phyloP scores from a whole-genome alignment of 441 rosid genomes.

The Kokia cookei region DNA sequence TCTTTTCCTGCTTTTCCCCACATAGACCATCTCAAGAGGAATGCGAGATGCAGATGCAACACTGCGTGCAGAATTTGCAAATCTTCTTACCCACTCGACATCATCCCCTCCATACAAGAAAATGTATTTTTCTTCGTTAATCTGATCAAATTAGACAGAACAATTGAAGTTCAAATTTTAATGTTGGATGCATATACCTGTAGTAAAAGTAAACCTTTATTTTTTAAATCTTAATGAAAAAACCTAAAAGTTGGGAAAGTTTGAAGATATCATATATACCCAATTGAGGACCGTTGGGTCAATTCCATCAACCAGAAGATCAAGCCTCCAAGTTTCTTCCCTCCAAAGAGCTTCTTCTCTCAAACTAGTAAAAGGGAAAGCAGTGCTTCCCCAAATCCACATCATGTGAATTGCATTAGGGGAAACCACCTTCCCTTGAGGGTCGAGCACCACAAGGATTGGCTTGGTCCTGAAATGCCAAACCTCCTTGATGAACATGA shows the following conservation, averaged over 20 bases:
- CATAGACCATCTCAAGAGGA: slow-evolving; percentile 58
- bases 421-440: slow-evolving; percentile 52
- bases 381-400: slow-evolving; percentile 72
- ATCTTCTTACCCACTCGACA: slow-evolving; percentile 50
- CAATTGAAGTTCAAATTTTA: neutral
- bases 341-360: slow-evolving; percentile 59
- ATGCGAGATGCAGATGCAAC: slow-evolving; percentile 35
- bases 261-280: slow-evolving; percentile 18
- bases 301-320: slow-evolving; percentile 51
- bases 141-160: slow-evolving; percentile 22
- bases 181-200: neutral
- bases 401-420: slow-evolving; percentile 73
- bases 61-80: slow-evolving; percentile 30
- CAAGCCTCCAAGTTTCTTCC: slow-evolving; percentile 60
- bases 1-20: slow-evolving; percentile 46
- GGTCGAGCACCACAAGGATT: slow-evolving; percentile 59
- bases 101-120: slow-evolving; percentile 62
- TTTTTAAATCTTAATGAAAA: neutral
- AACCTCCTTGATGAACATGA: slow-evolving; percentile 39
- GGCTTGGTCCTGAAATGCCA: slow-evolving; percentile 71
- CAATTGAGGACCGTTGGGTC: slow-evolving; percentile 49
- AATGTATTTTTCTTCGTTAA: slow-evolving; percentile 48
- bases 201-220: neutral
- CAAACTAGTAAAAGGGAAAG: slow-evolving; percentile 55
- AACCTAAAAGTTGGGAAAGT: neutral